A percentile compares a stretch with the other conserved stretches of the same genome.
Evolutionary conservation across 441 rosid species (phyloP).

Genomic region (Erodium moschatum): DNA sequence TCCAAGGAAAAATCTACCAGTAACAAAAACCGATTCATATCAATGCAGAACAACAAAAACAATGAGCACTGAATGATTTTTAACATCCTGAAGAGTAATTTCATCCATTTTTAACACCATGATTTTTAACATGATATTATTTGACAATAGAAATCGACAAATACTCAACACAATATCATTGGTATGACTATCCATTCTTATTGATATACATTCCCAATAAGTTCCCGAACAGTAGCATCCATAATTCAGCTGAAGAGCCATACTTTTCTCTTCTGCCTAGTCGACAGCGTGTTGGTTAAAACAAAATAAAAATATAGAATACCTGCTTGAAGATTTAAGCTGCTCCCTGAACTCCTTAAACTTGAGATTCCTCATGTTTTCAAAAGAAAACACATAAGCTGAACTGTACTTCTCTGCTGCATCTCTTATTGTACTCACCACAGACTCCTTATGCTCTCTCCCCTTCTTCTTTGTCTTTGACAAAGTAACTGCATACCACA

Average conservation of each 20-base stretch:
- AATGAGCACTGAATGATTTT: neutral
- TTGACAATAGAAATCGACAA: neutral
- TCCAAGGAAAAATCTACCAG: constrained; percentile 74
- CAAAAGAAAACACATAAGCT: constrained; percentile 72
- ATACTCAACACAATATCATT: neutral
- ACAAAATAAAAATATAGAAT: neutral
- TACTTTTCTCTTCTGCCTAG: neutral
- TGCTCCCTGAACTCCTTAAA: constrained; percentile 88
- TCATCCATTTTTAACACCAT: neutral
- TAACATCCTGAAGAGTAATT: neutral
- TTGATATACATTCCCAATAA: neutral
- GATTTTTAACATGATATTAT: neutral
- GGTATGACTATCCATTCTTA: too few relatives aligned
- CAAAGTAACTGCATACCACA: constrained; percentile 50
- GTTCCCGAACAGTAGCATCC: neutral
- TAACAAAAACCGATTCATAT: neutral
- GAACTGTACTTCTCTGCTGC: constrained; percentile 53
- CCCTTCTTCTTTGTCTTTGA: constrained; percentile 97
- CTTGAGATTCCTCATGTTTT: constrained; percentile 92
- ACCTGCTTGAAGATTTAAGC: constrained; percentile 76
- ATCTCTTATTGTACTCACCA: constrained; percentile 60
- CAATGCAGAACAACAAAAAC: neutral
- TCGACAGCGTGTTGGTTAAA: neutral
- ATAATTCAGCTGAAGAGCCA: neutral
- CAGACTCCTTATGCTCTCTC: constrained; percentile 66